phyloP scores from a whole-genome alignment of 2,329 filamentous ascomycete species.

The Aspergillus floridensis region DNA sequence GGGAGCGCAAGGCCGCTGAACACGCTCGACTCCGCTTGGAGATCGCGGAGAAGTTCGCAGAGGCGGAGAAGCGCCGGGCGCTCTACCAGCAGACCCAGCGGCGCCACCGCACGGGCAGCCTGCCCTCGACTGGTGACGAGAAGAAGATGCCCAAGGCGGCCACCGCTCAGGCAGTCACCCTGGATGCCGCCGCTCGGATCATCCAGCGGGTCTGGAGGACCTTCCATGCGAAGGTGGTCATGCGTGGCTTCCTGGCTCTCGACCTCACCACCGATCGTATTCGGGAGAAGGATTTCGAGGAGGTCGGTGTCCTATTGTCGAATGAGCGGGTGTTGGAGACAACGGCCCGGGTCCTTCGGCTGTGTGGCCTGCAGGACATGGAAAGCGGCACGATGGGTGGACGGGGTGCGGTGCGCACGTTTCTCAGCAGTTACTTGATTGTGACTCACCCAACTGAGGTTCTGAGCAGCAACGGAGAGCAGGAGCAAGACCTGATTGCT shows the following conservation, averaged over 20 bases:
- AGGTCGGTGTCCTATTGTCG: conserved; percentile 56
- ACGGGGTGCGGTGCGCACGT: conserved; percentile 57
- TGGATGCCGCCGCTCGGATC: conserved; percentile 53
- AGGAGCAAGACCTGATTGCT: conserved; percentile 60
- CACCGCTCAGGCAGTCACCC: conserved; percentile 43
- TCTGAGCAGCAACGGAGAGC: conserved; percentile 59
- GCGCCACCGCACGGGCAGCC: conserved; percentile 52
- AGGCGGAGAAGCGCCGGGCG: conserved; percentile 58
- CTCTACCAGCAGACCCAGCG: conserved; percentile 49
- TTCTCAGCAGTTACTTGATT: conserved; percentile 63
- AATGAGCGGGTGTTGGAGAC: conserved; percentile 52
- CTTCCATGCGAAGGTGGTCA: conserved; percentile 47
- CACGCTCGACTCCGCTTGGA: conserved; percentile 58
- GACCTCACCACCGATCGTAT: conserved; percentile 54
- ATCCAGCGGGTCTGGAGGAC: conserved; percentile 60
- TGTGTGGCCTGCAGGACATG: conserved; percentile 55
- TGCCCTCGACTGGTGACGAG: conserved; percentile 44
- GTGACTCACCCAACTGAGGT: conserved; percentile 60
- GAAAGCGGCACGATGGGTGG: conserved; percentile 48
- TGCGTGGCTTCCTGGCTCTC: conserved; percentile 52
- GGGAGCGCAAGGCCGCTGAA: conserved; percentile 62
- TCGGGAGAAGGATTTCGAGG: conserved; percentile 56
- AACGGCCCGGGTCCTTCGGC: conserved; percentile 55
- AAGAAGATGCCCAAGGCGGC: conserved; percentile 38
- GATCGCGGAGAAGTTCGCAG: conserved; percentile 64